Evolutionary conservation across 106 monocot species (phyloP), one percentile per base, ranked within the genome.

Genomic region (Ottelia alismoides): DNA sequence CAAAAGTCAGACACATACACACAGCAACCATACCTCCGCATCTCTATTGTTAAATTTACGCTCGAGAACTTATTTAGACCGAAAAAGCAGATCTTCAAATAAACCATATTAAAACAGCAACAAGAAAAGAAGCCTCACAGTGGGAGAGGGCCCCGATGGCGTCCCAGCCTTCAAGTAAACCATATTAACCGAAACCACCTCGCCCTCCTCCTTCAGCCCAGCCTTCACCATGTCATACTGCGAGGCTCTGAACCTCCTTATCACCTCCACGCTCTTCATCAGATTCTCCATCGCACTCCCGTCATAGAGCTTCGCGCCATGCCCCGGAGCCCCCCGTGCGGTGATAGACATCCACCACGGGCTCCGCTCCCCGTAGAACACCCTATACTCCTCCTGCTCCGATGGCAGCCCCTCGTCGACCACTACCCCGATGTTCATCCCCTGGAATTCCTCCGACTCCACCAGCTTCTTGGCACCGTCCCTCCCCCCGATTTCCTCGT

Each of bases 221-320:
- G 79, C 65, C 64, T 90, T 90, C 31, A 98, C 79, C 72, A 90
- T 56, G 53, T 80, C 78, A 65, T 89, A 77, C 76, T 90, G 85
- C 25, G 77, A 60, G 6, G 65, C 45, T 51, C 85, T 79, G 32
- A 90, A 98, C 77, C 77, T 71, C 57, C 74, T 67, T 3, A 98
- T 60, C 1, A 58, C 60, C 74, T 98, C 98, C 43, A 98, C 55
- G n/a, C 98, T 90, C 79, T 73, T 98, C 72, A 75, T 47, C 56
- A 98, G 47, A 61, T 98, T 90, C 79, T 98, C 85, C 79, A 79
- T 78, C 0, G 98, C 98, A 22, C 78, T 83, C 20, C 82, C 79
- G 65, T 98, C 85, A 51, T 79, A 90, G 47, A 98, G 27, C 76
- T 79, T 85, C 27, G 98, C 82, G 9, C 98, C 98, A 27, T 98